Base-by-base conservation (phyloP, 495 filamentous ascomycete species). In the Collariella sp. region DNA sequence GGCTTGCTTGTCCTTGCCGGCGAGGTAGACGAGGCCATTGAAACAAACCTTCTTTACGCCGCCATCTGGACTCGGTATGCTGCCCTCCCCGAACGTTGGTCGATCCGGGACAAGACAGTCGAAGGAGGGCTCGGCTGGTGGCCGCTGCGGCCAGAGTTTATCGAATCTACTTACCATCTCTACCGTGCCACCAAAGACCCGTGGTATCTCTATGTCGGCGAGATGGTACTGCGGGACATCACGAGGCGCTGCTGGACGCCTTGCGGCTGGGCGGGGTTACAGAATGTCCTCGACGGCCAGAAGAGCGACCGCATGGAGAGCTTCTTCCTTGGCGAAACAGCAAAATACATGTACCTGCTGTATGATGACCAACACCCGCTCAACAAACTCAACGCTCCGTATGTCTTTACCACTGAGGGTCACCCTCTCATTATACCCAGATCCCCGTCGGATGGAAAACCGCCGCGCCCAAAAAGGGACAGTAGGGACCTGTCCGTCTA, bases 301-400 rank as follows among this genome's bases (percentile, higher is more conserved):
- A 83, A 86, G 64, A 91, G 79, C 62, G 93, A 98, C 64, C 85
- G 93, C 16, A 98, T 98, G 93, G 93, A 98, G 72, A 97, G 93
- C 68, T 98, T 98, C 74, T 97, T 96, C 67, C 76, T 97, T 1
- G 90, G 94, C 3, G 93, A 98, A 70, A 98, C 93, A 0, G 83
- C 87, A 50, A 96, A 96, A 68, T 98, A 98, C 68, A 72, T 98
- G 49, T 95, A 89, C 57, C 72, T 98, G 36, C 79, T 97, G 1
- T 97, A 91, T 68, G 86, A 93, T 46, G 76, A 80, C 33, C 77
- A 82, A 15, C 93, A 97, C 70, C 93, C 93, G 1, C 66, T 97
- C 23, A 96, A 97, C 72, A 80, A 79, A 6, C 67, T 91, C 16
- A 91, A 96, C 69, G 84, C 83, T 4, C 79, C 90, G 2, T 90